Evolutionary conservation across 768 basidiomycete species (phyloP).

Genomic region (Leucocoprinus leucothites): DNA sequence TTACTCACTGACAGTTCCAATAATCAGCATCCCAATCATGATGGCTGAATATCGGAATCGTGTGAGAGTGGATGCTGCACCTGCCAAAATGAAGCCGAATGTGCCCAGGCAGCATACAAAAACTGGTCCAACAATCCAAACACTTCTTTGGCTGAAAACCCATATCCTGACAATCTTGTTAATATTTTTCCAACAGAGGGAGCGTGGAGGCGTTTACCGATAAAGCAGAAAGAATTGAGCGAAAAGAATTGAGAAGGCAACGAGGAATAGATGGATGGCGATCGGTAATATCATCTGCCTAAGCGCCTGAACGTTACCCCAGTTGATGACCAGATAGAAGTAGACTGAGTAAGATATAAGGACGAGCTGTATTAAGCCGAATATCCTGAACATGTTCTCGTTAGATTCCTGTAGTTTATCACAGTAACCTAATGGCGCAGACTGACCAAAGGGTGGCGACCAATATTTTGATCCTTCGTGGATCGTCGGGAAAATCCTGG

Average conservation of each 20-base stretch:
- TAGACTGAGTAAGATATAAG: too few species aligned
- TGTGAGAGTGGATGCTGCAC: neutral
- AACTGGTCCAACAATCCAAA: constrained; percentile 2
- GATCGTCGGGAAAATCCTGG: constrained; percentile 17
- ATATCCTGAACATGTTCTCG: constrained; percentile 11
- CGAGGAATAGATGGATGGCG: constrained; percentile 16
- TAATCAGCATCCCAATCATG: neutral
- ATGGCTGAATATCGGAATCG: neutral
- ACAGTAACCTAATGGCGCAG: neutral
- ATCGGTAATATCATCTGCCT: constrained; percentile 6
- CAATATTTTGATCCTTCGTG: constrained; percentile 11
- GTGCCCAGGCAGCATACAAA: constrained; percentile 5
- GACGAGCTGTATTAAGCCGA: constrained; percentile 19
- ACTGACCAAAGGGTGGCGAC: constrained; percentile 11
- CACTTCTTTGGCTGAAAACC: too few species aligned
- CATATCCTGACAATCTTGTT: constrained; percentile 11
- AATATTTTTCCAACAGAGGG: too few species aligned
- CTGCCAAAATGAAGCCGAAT: constrained; percentile 4
- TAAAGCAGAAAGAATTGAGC: constrained; percentile 16
- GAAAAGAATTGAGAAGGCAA: too few species aligned
- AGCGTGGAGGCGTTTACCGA: too few species aligned
- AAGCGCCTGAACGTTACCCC: constrained; percentile 14
- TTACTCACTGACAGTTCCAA: too few species aligned
- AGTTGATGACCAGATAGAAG: constrained; percentile 19
- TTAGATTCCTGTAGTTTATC: neutral